Evolutionary conservation across 306 rosid species (phyloP).

Genomic region (Prunus armeniaca): DNA sequence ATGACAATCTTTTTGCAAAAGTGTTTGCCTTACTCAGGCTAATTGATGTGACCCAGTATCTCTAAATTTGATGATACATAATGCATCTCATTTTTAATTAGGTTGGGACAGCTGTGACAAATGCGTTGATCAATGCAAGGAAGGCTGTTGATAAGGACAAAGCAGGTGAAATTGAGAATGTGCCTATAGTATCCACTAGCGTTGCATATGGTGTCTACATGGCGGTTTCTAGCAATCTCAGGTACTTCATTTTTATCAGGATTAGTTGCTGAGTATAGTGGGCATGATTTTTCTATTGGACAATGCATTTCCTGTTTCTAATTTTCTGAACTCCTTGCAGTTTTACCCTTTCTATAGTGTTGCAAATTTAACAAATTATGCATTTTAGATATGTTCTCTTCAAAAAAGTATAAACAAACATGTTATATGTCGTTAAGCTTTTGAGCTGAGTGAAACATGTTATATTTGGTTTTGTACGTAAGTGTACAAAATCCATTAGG

Average conservation of each 20-base stretch:
- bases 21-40: neutral
- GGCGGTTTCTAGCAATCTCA: slow-evolving; percentile 93
- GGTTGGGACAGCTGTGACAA: slow-evolving; percentile 84
- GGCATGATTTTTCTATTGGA: neutral
- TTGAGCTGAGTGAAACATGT: neutral
- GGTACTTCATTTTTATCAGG: slow-evolving; percentile 37
- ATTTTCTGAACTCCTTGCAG: neutral
- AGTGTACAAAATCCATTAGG: neutral
- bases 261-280: neutral
- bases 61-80: neutral
- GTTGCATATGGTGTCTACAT: slow-evolving; percentile 88
- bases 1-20: neutral
- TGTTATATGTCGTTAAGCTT: neutral
- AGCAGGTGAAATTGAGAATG: slow-evolving; percentile 64
- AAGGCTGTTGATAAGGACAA: slow-evolving; percentile 67
- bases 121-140: slow-evolving; percentile 84
- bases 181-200: slow-evolving; percentile 79
- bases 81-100: slow-evolving; percentile 28
- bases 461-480: neutral
- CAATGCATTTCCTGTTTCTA: neutral
- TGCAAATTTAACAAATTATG: neutral
- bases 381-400: neutral
- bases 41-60: neutral
- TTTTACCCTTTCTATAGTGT: neutral
- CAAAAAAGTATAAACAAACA: neutral